Percentiles rank a stretch among this genome's conserved stretches.
phyloP scores from a whole-genome alignment of 306 rosid species.

The Hippophae rhamnoides region DNA sequence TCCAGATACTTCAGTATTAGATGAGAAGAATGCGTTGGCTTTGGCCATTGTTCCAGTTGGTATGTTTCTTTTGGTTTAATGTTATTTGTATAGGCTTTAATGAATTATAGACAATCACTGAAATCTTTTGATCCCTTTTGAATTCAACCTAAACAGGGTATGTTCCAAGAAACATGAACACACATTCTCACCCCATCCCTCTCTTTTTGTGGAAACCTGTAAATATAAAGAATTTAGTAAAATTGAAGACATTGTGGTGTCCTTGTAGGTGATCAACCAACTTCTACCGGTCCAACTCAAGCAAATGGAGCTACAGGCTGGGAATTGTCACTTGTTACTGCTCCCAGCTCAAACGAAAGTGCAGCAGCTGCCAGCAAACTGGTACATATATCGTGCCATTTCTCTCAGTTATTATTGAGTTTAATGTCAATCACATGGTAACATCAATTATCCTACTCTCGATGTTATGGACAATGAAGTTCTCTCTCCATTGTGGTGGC shows the following conservation, averaged over 20 bases:
- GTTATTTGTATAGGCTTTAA: background rate
- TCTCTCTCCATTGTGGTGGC: background rate
- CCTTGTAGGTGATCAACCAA: slow-evolving; percentile 56
- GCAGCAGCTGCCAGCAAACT: slow-evolving; percentile 67
- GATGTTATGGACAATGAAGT: background rate
- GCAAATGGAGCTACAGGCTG: slow-evolving; percentile 77
- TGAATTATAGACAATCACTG: too few relatives aligned
- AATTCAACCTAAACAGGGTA: too few relatives aligned
- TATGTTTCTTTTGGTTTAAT: slow-evolving; percentile 10
- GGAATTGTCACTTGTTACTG: slow-evolving; percentile 95
- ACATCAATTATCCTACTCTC: too few relatives aligned
- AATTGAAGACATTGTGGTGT: slow-evolving; percentile 16
- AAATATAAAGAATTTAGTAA: background rate
- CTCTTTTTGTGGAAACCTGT: background rate
- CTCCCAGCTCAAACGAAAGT: slow-evolving; percentile 91
- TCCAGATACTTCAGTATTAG: slow-evolving; percentile 71
- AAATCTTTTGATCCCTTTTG: too few relatives aligned
- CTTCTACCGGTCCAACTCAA: slow-evolving; percentile 48
- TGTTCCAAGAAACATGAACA: too few relatives aligned
- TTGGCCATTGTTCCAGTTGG: slow-evolving; percentile 84
- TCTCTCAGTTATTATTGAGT: background rate
- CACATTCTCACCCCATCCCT: background rate
- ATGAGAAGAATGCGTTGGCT: slow-evolving; percentile 91
- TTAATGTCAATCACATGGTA: background rate
- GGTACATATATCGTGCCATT: slow-evolving; percentile 31